These are phyloP conservation scores for Kwoniella mangroviensis DNA, from an alignment of 768 basidiomycete genomes.

Conservation along the genomic window DNA sequence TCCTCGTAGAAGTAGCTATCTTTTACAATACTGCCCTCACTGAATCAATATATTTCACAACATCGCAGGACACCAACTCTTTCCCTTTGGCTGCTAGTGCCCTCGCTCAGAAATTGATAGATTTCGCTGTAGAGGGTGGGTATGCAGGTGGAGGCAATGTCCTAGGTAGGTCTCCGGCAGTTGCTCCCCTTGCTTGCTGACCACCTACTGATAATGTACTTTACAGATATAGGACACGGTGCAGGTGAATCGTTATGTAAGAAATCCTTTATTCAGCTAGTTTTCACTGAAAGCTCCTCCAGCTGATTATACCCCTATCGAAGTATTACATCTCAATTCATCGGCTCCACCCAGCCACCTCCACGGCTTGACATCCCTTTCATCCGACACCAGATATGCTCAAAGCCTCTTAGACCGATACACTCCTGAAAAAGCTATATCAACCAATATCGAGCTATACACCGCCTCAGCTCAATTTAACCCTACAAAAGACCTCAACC, in stretches of 20 bases:
- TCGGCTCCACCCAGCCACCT: constrained; percentile 33
- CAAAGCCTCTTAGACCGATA: constrained; percentile 16
- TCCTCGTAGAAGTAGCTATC: no score
- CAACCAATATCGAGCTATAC: constrained; percentile 25
- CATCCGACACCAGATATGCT: constrained; percentile 30
- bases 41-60: background rate
- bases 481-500: constrained; percentile 28
- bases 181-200: background rate
- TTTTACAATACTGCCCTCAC: background rate
- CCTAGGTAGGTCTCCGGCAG: constrained; percentile 29
- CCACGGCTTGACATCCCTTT: constrained; percentile 38
- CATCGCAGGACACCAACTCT: constrained; percentile 28
- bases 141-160: constrained; percentile 29
- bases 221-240: constrained; percentile 50
- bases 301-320: background rate
- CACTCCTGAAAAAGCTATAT: background rate
- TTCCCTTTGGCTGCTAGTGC: constrained; percentile 40
- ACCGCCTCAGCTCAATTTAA: constrained; percentile 37
- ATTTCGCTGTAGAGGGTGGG: constrained; percentile 33
- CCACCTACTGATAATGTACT: background rate
- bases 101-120: constrained; percentile 38
- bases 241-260: constrained; percentile 47
- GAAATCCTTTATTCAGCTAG: constrained; percentile 2
- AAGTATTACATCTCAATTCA: constrained; percentile 37
- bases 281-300: background rate